Conservation (phyloP, 768 basidiomycete species). For the Serendipita vermifera region DNA sequence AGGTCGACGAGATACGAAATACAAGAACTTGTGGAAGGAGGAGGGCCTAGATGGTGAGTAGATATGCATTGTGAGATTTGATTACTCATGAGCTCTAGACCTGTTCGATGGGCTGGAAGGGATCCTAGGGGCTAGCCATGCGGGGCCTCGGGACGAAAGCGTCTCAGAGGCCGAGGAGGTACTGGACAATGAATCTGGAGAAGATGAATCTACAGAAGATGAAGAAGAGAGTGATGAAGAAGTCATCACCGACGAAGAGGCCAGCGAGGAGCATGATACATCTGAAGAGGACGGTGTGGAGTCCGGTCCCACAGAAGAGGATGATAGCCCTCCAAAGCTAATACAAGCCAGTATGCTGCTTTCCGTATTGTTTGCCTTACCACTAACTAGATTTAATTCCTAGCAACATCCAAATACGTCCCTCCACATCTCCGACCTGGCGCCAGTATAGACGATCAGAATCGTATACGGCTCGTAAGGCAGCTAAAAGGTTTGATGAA, state of each 20-base stretch:
- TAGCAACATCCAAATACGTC: constrained; percentile 45
- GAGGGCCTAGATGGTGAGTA: constrained; percentile 75
- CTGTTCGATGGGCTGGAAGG: constrained; percentile 41
- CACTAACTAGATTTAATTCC: constrained; percentile 10
- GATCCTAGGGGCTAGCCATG: constrained; percentile 20
- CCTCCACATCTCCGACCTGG: constrained; percentile 62
- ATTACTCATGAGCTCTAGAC: constrained; percentile 26
- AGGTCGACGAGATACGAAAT: constrained; percentile 28
- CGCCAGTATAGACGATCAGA: constrained; percentile 27
- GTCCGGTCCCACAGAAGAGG: constrained; percentile 16
- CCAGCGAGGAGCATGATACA: constrained; percentile 17
- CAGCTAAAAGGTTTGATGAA: constrained; percentile 83
- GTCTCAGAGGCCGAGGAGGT: constrained; percentile 10
- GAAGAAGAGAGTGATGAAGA: constrained; percentile 6
- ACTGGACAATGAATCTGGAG: constrained; percentile 19
- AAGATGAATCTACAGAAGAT: constrained; percentile 19
- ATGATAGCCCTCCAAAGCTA: constrained; percentile 13
- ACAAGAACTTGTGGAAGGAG: constrained; percentile 33
- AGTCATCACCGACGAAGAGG: constrained; percentile 7
- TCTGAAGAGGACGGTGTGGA: constrained; percentile 20
- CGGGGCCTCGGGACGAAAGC: constrained; percentile 22
- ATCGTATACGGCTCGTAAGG: constrained; percentile 40
- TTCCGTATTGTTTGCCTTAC: not conserved
- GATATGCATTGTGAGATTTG: not conserved
- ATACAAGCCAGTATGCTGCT: constrained; percentile 12